Percentiles rank a stretch among this genome's conserved stretches.
phyloP scores from a whole-genome alignment of 495 filamentous ascomycete species.

The Cercophora sp. region DNA sequence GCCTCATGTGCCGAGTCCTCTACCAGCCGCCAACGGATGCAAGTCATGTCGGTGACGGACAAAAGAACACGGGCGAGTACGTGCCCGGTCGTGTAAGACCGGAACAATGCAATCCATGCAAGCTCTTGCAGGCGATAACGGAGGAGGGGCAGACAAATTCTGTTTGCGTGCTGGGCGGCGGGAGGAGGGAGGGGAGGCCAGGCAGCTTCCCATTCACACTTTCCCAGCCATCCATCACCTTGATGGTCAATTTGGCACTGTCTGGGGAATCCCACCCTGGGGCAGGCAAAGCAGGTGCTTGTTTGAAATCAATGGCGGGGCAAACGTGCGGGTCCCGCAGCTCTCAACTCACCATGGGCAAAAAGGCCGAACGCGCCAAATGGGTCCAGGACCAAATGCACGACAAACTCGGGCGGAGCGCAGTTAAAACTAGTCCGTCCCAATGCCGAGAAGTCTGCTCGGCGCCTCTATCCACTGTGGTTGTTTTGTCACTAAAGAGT shows the following conservation, averaged over 20 bases:
- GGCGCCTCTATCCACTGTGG: no score
- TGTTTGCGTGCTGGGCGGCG: no score
- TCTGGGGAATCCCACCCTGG: neutral
- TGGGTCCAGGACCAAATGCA: neutral
- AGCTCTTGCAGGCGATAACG: constrained; percentile 2
- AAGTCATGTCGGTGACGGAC: neutral
- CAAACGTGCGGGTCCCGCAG: neutral
- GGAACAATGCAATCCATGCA: constrained; percentile 4
- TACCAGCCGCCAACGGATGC: no score
- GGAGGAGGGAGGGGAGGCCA: no score
- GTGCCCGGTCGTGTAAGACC: constrained; percentile 7
- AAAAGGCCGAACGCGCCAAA: neutral
- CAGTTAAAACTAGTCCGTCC: neutral
- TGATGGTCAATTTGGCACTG: neutral
- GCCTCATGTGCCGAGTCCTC: no score
- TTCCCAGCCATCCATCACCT: no score
- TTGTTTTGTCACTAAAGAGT: neutral
- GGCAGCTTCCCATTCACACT: no score
- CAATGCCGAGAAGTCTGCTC: neutral
- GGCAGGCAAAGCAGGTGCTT: neutral
- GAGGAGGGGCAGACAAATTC: no score
- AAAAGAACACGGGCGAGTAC: neutral
- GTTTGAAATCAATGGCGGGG: neutral
- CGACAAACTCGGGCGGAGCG: neutral
- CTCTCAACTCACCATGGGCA: no score